Conservation (phyloP, 805 yeast species). For the Maudiozyma bulderi region DNA sequence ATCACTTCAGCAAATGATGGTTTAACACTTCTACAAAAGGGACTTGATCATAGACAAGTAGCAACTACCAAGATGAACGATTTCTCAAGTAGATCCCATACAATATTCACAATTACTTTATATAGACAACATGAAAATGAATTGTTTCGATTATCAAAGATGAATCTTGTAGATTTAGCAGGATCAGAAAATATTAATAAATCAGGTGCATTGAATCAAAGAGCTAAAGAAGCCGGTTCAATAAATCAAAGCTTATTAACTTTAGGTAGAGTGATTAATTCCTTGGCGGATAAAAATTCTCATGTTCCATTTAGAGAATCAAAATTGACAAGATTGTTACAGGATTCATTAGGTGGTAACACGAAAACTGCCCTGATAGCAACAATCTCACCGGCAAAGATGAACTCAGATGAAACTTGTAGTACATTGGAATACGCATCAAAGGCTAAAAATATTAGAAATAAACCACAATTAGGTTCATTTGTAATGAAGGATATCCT, state of each 20-base stretch:
- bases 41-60: conserved; percentile 51
- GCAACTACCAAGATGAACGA: conserved; percentile 70
- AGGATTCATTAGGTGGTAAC: conserved; percentile 78
- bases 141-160: conserved; percentile 49
- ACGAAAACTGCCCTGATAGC: conserved; percentile 84
- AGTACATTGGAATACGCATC: conserved; percentile 84
- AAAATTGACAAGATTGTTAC: conserved; percentile 61
- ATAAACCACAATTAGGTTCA: conserved; percentile 57
- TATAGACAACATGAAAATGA: conserved; percentile 43
- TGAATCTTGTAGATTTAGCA: conserved; percentile 87
- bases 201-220: conserved; percentile 77
- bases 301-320: conserved; percentile 86
- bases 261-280: conserved; percentile 80
- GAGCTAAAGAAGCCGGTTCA: conserved; percentile 90
- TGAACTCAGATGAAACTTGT: conserved; percentile 69
- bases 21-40: conserved; percentile 42
- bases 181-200: conserved; percentile 86
- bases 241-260: conserved; percentile 83
- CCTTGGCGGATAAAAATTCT: conserved; percentile 48
- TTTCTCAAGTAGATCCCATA: conserved; percentile 65
- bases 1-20: conserved; percentile 50
- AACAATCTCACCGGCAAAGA: conserved; percentile 73
- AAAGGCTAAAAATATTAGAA: conserved; percentile 72
- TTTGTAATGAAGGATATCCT: conserved; percentile 44
- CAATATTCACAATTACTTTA: conserved; percentile 58